These are phyloP conservation scores for Tetrapisispora iriomotensis DNA, from an alignment of 805 yeast species.

Conservation along the genomic window DNA sequence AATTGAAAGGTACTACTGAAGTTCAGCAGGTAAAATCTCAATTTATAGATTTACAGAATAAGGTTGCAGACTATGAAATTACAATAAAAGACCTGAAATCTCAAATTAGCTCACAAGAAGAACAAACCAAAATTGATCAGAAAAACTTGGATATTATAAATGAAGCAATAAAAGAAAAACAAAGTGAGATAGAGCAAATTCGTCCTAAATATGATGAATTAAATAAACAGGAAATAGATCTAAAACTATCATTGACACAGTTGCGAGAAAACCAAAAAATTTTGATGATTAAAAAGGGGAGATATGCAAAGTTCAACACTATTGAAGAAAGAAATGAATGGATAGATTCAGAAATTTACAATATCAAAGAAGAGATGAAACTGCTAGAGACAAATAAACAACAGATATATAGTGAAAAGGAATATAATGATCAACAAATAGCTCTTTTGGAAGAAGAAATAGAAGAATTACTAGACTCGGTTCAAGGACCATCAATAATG, in stretches of 20 bases:
- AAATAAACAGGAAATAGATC: slow-evolving; percentile 31
- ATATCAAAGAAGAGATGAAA: slow-evolving; percentile 23
- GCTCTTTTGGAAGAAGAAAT: slow-evolving; percentile 24
- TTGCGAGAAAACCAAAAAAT: slow-evolving; percentile 45
- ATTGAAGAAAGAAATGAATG: slow-evolving; percentile 56
- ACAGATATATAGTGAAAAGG: slow-evolving; percentile 8
- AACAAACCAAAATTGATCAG: slow-evolving; percentile 23
- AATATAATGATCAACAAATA: slow-evolving; percentile 13
- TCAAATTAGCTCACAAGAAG: slow-evolving; percentile 27
- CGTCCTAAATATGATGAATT: slow-evolving; percentile 36
- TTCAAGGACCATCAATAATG: slow-evolving; percentile 30
- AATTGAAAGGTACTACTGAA: slow-evolving; percentile 45
- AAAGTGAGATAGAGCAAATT: slow-evolving; percentile 28
- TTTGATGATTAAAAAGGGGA: slow-evolving; percentile 61
- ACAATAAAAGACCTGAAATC: slow-evolving; percentile 35
- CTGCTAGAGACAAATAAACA: slow-evolving; percentile 16
- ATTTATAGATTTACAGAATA: slow-evolving; percentile 38
- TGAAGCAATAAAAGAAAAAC: slow-evolving; percentile 30
- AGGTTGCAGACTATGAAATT: slow-evolving; percentile 41
- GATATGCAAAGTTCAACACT: slow-evolving; percentile 48
- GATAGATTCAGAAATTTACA: slow-evolving; percentile 45
- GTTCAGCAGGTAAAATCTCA: slow-evolving; percentile 43
- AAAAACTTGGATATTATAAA: slow-evolving; percentile 20
- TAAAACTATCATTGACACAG: slow-evolving; percentile 30
- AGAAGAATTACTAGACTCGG: slow-evolving; percentile 28